Evolutionary conservation across 169 alveolate species (phyloP).

Genomic region (Plasmodium vinckei): DNA sequence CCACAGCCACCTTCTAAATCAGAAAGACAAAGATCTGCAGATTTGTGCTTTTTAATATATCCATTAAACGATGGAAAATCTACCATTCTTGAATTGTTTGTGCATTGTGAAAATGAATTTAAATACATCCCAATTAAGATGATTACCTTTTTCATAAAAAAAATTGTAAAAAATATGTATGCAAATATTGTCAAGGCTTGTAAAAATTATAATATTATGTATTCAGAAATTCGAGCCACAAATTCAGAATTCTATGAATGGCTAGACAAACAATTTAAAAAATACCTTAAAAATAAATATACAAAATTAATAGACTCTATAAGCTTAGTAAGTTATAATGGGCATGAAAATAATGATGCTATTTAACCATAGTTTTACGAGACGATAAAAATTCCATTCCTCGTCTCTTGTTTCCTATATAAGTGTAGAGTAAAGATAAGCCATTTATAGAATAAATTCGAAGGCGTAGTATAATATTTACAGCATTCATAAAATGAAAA

Average conservation of each 20-base stretch:
- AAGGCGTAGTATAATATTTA: too few relatives aligned
- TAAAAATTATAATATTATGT: conserved; percentile 67
- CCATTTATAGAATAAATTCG: too few relatives aligned
- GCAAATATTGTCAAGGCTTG: conserved; percentile 78
- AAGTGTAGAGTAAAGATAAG: too few relatives aligned
- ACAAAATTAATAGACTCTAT: conserved; percentile 45
- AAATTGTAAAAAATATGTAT: conserved; percentile 79
- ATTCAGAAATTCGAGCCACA: conserved; percentile 49
- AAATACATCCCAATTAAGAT: conserved; percentile 79
- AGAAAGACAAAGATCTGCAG: conserved; percentile 78
- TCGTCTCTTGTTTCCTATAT: too few relatives aligned
- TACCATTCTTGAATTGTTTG: conserved; percentile 80
- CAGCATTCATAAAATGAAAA: too few relatives aligned
- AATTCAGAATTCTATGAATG: conserved; percentile 78
- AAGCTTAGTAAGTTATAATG: conserved; percentile 67
- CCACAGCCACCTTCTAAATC: conserved; percentile 74
- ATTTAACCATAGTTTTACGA: neutral
- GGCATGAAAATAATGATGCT: conserved; percentile 39
- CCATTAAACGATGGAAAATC: conserved; percentile 78
- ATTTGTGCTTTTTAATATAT: conserved; percentile 77
- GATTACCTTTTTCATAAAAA: conserved; percentile 78
- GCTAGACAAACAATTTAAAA: conserved; percentile 66
- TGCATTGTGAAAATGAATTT: conserved; percentile 75
- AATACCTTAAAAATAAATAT: conserved; percentile 33
- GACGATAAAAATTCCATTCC: too few relatives aligned